Evolutionary conservation across 106 monocot species (phyloP), one percentile per base, ranked within the genome.

Genomic region (Vanilla planifolia): DNA sequence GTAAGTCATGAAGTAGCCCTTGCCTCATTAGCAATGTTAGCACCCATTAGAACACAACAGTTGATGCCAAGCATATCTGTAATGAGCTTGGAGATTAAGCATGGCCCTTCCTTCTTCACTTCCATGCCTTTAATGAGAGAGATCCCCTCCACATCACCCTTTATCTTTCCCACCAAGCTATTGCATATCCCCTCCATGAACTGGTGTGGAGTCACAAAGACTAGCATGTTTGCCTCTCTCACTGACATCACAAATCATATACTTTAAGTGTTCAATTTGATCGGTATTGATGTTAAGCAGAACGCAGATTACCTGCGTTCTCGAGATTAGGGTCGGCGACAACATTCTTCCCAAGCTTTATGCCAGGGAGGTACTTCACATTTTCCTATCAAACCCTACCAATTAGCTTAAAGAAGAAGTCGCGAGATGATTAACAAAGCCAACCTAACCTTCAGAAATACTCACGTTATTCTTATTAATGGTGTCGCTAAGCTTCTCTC

Each of bases 61-160:
- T 79, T 79, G 64, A 89, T 72, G 29, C 79, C 77, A 5, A 93
- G 85, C 68, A 81, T 81, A 14, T 89, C 79, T 25, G 70, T 70
- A 26, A 93, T 89, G 15, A 89, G 68, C 39, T 79, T 89, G 2
- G 93, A 93, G 33, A 93, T 85, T 82, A 93, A 74, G 80, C 85
- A 80, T 28, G 93, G 85, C 3, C 93, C 93, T 77, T 89, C 85
- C 45, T 42, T 85, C 73, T 89, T 93, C 35, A 93, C 77, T 57
- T 93, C 85, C 93, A 93, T 93, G 16, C 93, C 93, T 67, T 93
- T 93, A 69, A 93, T 89, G 14, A 93, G 85, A 14, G 93, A 93
- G 53, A 93, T 89, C 15, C 82, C 93, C 59, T 93, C 68, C 2
- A 79, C 76, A 51, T 71, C 72, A 1, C 69, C 60, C 60, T 67